phyloP scores from a whole-genome alignment of 805 yeast genomes.

The Lipomyces mesembrius region DNA sequence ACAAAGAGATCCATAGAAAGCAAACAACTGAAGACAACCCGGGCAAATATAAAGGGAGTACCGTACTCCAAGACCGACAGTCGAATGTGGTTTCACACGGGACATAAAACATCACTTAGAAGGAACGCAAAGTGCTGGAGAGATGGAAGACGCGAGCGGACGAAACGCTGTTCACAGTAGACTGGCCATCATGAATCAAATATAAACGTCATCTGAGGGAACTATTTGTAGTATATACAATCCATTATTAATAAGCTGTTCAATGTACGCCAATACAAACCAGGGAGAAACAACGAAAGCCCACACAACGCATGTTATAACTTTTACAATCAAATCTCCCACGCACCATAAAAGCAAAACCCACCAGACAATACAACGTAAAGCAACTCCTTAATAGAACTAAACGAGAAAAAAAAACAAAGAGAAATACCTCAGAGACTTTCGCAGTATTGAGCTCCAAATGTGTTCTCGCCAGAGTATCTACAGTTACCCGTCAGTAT shows the following conservation, averaged over 20 bases:
- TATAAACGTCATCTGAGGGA: background rate
- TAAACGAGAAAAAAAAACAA: background rate
- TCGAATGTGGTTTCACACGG: background rate
- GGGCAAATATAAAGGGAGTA: background rate
- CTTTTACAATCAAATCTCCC: conserved; percentile 2
- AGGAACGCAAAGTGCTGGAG: background rate
- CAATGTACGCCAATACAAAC: conserved; percentile 7
- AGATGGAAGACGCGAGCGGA: background rate
- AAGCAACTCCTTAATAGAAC: conserved; percentile 4
- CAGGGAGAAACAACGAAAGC: background rate
- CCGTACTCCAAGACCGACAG: background rate
- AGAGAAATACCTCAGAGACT: conserved; percentile 14
- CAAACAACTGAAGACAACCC: background rate
- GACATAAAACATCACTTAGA: background rate
- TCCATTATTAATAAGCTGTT: conserved; percentile 8
- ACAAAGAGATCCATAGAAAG: background rate
- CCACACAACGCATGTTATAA: background rate
- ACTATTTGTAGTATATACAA: conserved; percentile 9
- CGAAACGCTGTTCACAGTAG: background rate
- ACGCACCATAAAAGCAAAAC: conserved; percentile 1
- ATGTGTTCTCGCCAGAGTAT: conserved; percentile 93
- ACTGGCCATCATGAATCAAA: background rate
- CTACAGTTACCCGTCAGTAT: conserved; percentile 7
- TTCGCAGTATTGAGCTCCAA: conserved; percentile 55
- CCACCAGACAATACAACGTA: background rate